Base-by-base conservation (phyloP, 2,329 filamentous ascomycete species). In the Aspergillus cejpii region DNA sequence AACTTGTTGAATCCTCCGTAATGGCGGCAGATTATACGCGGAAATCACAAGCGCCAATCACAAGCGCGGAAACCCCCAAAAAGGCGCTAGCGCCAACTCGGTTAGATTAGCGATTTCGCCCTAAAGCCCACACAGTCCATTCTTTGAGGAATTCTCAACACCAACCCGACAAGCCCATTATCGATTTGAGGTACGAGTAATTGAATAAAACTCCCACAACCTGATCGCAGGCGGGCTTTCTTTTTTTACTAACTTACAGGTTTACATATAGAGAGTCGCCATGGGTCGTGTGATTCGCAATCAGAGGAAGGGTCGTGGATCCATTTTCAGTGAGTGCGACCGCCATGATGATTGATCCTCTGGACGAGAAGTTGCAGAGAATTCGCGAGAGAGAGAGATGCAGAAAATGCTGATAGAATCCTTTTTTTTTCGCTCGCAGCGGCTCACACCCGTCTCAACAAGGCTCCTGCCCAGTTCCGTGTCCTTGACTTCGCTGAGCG, bases 401-500 rank as follows among this genome's bases (percentile, higher is more conserved):
- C 29, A 48, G 41, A 48, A 53, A 59, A 48, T 66, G 53, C 64
- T 68, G 59, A 68, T 64, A 37, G 57, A 50, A 47, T 48, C 55
- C 49, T 57, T 52, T 34, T 3, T 52, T 19, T 6, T 12, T 54
- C 53, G 51, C 51, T 45, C 61, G 50, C 66, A 85, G 82, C 81
- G 75, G 82, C 84, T 73, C 80, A 86, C 77, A 89, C 85, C 75
- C 85, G 86, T 75, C 83, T 97, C 70, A 91, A 92, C 80, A 96
- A 97, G 83, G 82, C 84, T 56, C 86, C 87, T 58, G 87, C 91
- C 69, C 86, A 94, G 78, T 97, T 98, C 85, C 81, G 92, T 75
- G 87, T 81, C 64, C 87, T 96, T 81, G 92, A 98, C 74, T 98
- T 81, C 74, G 83, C 89, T 72, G 90, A 96, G 80, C 83, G 87